Evolutionary conservation across 148 eudicot genomes (phyloP).

Genomic region (Gaultheria prostrata): DNA sequence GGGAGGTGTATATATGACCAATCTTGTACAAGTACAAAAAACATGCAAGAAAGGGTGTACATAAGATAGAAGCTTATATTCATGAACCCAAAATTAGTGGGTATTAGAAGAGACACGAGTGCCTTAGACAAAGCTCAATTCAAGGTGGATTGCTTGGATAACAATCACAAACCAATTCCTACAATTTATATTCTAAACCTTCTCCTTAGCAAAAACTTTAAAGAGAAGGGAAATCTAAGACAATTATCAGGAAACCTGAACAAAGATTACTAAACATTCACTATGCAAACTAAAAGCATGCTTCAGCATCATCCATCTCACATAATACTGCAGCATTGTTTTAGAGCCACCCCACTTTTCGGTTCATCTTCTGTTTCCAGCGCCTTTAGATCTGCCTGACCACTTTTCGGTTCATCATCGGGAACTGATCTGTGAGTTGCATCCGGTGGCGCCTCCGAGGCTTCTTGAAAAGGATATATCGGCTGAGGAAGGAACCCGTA

Average conservation of each 20-base stretch:
- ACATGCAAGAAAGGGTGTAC: neutral
- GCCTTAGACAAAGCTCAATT: neutral
- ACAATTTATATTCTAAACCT: neutral
- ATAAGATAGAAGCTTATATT: neutral
- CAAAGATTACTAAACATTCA: neutral
- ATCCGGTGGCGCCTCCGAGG: neutral
- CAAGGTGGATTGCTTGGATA: neutral
- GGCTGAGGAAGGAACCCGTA: no score
- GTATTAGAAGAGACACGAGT: neutral
- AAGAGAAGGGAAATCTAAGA: neutral
- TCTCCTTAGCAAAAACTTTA: neutral
- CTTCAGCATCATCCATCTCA: neutral
- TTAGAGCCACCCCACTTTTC: neutral
- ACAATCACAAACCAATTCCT: neutral
- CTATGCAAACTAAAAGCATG: no score
- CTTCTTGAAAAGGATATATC: neutral
- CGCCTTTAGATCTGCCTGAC: neutral
- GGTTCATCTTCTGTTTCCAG: neutral
- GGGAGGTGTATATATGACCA: neutral
- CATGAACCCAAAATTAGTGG: neutral
- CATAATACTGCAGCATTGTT: constrained; percentile 13
- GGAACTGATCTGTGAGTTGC: neutral
- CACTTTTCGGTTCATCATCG: neutral
- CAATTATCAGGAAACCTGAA: neutral
- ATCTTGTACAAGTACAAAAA: neutral